Evolutionary conservation across 441 rosid species (phyloP), one percentile per base, ranked within the genome.

Genomic region (Populus hybrid): DNA sequence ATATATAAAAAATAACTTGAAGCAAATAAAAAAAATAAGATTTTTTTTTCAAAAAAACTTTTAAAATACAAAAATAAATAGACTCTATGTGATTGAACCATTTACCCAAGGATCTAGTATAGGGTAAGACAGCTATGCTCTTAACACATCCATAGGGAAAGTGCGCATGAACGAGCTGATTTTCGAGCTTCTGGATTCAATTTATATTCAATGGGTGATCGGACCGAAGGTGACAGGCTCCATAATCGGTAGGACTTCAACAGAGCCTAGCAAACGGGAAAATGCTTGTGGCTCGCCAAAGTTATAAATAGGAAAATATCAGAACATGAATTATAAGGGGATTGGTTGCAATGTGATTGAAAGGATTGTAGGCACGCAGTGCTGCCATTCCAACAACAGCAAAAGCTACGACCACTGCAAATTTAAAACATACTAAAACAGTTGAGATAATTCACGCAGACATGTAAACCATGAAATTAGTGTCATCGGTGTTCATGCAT

Each of bases 341-440:
- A 29, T 29, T 29, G 53, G 68, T 18, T 4, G 14, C 21, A 23
- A 14, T 9, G 18, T 53, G 6, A 2, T 23, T 45, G 12, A 68
- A 35, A 68, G 42, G 10, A 68, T 33, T 10, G 33, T 91, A 93
- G 31, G 91, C 90, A 11, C 95, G 96, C 74, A 89, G 90, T 26
- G 95, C 97, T 69, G 98, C 94, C 76, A 92, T 76, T 71, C 97
- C 98, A 20, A 93, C 91, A 7, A 94, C 85, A 64, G 90, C 91
- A 64, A 90, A 91, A 72, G 95, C 98, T 70, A 92, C 93, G 71
- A 98, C 98, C 76, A 92, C 98, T 96, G 91, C 83, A 82, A 65
- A 72, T 26, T 79, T 71, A 38, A 65, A 79, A 77, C 31, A 77
- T 29, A 29, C 31, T 29, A 29, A 29, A 29, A 29, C 76, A 16